Evolutionary conservation across 345 rosid species (phyloP), one percentile per base, ranked within the genome.

Genomic region (Abelmoschus esculentus): DNA sequence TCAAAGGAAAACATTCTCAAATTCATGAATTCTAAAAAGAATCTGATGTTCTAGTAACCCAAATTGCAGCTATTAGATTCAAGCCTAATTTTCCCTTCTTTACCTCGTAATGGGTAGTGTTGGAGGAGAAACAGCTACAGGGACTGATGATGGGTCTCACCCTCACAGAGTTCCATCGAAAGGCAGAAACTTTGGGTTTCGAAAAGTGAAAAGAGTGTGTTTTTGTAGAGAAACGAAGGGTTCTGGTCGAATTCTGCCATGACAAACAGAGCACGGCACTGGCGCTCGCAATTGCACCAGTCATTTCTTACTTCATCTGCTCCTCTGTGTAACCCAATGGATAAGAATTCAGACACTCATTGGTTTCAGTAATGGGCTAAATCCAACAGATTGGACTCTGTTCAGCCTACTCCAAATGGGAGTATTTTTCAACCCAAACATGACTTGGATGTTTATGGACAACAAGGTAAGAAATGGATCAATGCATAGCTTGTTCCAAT

Each of bases 21-120:
- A 42, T 19, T 63, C 67, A 63, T 42, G 17, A 40, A 40, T 31
- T 19, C 5, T 6, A 38, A 38, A 38, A 38, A 38, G 42, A 38
- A 38, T 38, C 1, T 38, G 52, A 3, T 46, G 2, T 11, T 2
- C 10, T 42, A 22, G 18, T 12, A 34, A 42, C 10, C 9, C 17
- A 15, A 12, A 19, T 26, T 36, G 28, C 26, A 61, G 14, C 47
- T 61, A 19, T 36, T 6, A 38, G 9, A 38, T 38, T 38, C 13
- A 44, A 44, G 49, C 14, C 9, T 44, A 22, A 22, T 22, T 22
- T 22, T 22, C 26, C 26, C 14, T 31, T 31, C 1, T 59, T 36
- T 9, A 86, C 89, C 85, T 89, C 86, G 47, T 86, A 89, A 73
- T 82, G 81, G 61, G 76, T 72, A 64, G 86, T 80, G 78, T 36